Conservation (phyloP, 1,284 basidiomycete species). For the Ceratorhiza oryzae-sativae region DNA sequence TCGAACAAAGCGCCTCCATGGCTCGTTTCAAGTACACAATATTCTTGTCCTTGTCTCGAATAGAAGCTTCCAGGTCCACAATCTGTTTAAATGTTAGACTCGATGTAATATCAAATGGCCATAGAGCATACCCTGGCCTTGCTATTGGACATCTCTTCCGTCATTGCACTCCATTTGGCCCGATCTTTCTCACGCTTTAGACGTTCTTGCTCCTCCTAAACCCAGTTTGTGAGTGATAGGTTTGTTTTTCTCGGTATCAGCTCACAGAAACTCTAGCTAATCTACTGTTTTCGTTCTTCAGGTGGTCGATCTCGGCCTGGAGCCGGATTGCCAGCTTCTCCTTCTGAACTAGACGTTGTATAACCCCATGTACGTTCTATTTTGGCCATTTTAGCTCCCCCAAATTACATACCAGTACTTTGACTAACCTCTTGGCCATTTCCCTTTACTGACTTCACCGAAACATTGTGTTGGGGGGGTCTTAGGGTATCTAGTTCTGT, state of each 20-base stretch:
- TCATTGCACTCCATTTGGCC: conserved; percentile 74
- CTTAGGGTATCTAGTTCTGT: conserved; percentile 73
- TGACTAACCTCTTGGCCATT: conserved; percentile 60
- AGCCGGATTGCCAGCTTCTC: conserved; percentile 83
- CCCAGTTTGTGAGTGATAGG: background rate
- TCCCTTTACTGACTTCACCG: conserved; percentile 44
- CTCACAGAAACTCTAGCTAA: conserved; percentile 42
- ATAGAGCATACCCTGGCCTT: conserved; percentile 65
- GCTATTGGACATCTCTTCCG: conserved; percentile 77
- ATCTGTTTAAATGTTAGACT: conserved; percentile 54
- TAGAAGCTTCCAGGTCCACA: conserved; percentile 59
- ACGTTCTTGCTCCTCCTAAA: conserved; percentile 72
- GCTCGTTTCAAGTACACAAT: conserved; percentile 80
- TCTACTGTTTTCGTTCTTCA: conserved; percentile 65
- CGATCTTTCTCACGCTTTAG: conserved; percentile 75
- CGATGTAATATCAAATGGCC: conserved; percentile 36
- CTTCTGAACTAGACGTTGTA: conserved; percentile 81
- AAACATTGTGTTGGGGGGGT: conserved; percentile 57
- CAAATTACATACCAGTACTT: background rate
- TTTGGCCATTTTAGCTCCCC: background rate
- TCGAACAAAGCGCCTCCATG: conserved; percentile 82
- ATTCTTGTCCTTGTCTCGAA: conserved; percentile 72
- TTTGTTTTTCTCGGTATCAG: background rate
- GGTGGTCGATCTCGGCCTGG: conserved; percentile 72
- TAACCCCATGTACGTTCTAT: conserved; percentile 74